Evolutionary conservation across 371 early-diverging fungal genomes (phyloP).

Genomic region (Syncephalastrum monosporum): DNA sequence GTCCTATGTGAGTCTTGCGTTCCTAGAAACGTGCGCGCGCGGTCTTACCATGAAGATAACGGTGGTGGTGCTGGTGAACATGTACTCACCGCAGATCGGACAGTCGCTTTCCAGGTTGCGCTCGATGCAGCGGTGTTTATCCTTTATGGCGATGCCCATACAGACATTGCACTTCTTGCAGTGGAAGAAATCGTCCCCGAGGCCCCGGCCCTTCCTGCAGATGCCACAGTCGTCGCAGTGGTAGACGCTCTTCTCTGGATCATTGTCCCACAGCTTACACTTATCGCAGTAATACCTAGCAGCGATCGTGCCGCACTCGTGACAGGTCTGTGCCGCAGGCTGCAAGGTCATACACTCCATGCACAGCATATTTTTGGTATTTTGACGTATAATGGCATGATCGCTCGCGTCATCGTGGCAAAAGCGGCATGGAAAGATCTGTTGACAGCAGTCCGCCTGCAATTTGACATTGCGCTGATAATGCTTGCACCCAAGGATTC

Average conservation of each 20-base stretch:
- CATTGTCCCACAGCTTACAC: constrained; percentile 95
- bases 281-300: constrained; percentile 88
- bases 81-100: constrained; percentile 96
- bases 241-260: constrained; percentile 78
- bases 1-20: background rate
- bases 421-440: constrained; percentile 90
- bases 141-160: constrained; percentile 71
- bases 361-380: constrained; percentile 89
- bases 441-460: constrained; percentile 90
- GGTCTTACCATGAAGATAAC: constrained; percentile 82
- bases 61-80: constrained; percentile 84
- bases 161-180: constrained; percentile 95
- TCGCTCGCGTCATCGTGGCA: constrained; percentile 93
- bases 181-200: constrained; percentile 87
- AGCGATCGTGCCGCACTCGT: constrained; percentile 59
- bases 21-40: background rate
- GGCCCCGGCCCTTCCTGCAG: constrained; percentile 86
- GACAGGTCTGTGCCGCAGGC: constrained; percentile 76
- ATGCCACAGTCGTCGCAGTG: constrained; percentile 94
- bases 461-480: constrained; percentile 88
- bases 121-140: constrained; percentile 92
- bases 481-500: constrained; percentile 86
- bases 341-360: constrained; percentile 87
- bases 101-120: constrained; percentile 91
- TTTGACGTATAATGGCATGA: constrained; percentile 82